These are phyloP conservation scores for Chenopodium suecicum DNA, from an alignment of 148 eudicot genomes.

Conservation along the genomic window DNA sequence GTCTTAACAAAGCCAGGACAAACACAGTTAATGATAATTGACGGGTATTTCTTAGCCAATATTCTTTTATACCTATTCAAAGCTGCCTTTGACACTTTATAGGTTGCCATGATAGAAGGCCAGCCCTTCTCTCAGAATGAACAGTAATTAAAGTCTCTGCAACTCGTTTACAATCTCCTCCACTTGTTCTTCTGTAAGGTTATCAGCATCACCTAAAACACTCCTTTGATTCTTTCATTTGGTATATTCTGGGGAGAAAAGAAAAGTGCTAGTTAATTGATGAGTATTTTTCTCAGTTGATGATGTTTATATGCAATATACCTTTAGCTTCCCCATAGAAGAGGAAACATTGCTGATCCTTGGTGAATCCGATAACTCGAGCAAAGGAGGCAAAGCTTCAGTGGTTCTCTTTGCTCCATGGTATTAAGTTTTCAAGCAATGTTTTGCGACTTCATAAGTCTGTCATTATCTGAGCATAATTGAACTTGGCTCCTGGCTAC, in stretches of 20 bases:
- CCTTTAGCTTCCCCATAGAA: conserved; percentile 35
- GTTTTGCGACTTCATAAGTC: conserved; percentile 36
- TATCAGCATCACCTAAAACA: too few relatives aligned
- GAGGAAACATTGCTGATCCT: conserved; percentile 40
- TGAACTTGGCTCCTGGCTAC: conserved; percentile 9
- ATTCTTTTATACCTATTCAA: too few relatives aligned
- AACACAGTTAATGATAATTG: too few relatives aligned
- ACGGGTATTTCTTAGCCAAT: too few relatives aligned
- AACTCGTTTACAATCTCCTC: too few relatives aligned
- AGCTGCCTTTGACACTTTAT: too few relatives aligned
- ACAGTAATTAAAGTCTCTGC: too few relatives aligned
- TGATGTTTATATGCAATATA: conserved; percentile 12
- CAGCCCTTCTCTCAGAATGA: too few relatives aligned
- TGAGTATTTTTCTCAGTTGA: conserved; percentile 23
- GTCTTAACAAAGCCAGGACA: conserved; percentile 44
- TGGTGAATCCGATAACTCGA: too few relatives aligned
- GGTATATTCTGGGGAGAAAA: conserved; percentile 18
- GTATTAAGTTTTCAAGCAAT: conserved; percentile 49
- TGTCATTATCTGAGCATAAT: conserved; percentile 10
- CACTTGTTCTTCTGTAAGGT: too few relatives aligned
- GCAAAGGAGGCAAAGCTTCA: conserved; percentile 40
- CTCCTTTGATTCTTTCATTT: too few relatives aligned
- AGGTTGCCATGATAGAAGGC: too few relatives aligned
- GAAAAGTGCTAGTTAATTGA: conserved; percentile 31
- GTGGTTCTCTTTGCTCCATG: conserved; percentile 40